phyloP scores from a whole-genome alignment of 208 protist species.

The Leptomonas seymouri region DNA sequence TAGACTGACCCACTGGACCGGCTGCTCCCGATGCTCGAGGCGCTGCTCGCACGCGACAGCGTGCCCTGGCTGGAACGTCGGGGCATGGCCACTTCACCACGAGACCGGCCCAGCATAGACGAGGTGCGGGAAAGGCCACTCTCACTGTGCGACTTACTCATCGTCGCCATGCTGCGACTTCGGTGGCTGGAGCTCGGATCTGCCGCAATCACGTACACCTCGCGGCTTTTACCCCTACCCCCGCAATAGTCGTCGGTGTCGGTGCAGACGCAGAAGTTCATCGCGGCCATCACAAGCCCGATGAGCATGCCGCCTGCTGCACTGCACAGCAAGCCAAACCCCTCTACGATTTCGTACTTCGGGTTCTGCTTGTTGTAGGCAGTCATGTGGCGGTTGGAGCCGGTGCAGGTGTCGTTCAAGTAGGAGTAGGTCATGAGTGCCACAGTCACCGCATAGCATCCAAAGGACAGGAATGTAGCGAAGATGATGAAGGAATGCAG shows the following conservation, averaged over 20 bases:
- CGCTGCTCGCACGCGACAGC: background rate
- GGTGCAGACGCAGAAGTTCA: conserved; percentile 21
- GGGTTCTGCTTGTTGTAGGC: conserved; percentile 10
- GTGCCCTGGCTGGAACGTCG: background rate
- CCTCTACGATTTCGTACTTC: conserved; percentile 26
- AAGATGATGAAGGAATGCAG: conserved; percentile 31
- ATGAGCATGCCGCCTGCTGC: conserved; percentile 31
- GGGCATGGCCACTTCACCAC: conserved; percentile 11
- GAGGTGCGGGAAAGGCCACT: too few species aligned
- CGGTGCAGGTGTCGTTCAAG: conserved; percentile 5
- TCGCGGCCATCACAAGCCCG: background rate
- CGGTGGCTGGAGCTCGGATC: too few species aligned
- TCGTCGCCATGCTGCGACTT: background rate
- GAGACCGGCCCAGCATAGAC: background rate
- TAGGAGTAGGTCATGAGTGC: conserved; percentile 24
- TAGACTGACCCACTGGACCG: background rate
- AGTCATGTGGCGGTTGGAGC: background rate
- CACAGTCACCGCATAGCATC: conserved; percentile 23
- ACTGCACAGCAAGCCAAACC: conserved; percentile 26
- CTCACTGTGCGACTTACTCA: background rate
- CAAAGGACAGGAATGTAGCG: conserved; percentile 28
- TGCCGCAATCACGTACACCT: background rate
- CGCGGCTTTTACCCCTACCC: background rate
- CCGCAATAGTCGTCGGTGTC: conserved; percentile 18
- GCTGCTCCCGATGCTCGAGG: background rate